phyloP scores from a whole-genome alignment of 176 grass and related monocot genomes.

The Oryza coarctata region DNA sequence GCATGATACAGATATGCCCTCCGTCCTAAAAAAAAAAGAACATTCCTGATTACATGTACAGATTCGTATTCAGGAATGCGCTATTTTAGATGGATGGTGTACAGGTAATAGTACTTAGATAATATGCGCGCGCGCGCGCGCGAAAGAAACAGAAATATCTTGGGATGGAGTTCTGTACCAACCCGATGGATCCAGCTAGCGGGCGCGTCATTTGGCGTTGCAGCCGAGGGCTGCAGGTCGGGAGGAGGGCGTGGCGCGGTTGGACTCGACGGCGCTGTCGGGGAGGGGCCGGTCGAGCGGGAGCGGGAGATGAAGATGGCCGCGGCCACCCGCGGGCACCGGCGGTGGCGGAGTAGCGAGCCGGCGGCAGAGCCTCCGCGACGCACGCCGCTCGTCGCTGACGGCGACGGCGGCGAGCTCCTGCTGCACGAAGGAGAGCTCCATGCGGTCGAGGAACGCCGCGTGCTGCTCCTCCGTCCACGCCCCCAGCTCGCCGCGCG shows the following conservation, averaged over 20 bases:
- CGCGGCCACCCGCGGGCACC: not conserved
- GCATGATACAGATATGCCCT: too few species aligned
- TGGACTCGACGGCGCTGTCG: slow-evolving; percentile 90
- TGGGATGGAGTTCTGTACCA: not conserved
- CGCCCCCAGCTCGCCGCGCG: not conserved
- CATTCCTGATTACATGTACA: too few species aligned
- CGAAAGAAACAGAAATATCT: not conserved
- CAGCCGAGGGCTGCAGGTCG: not conserved
- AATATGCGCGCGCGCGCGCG: too few species aligned
- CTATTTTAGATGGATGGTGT: too few species aligned
- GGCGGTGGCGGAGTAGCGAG: not conserved
- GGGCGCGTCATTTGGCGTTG: slow-evolving; percentile 18
- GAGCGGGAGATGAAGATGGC: slow-evolving; percentile 12
- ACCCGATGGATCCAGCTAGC: slow-evolving; percentile 1
- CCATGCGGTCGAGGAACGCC: slow-evolving; percentile 79
- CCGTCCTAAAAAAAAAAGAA: too few species aligned
- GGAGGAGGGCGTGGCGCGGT: slow-evolving; percentile 31
- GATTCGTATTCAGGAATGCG: too few species aligned
- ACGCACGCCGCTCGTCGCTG: slow-evolving; percentile 37
- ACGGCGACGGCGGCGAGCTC: slow-evolving; percentile 33
- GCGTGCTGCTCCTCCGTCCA: slow-evolving; percentile 95
- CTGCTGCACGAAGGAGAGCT: slow-evolving; percentile 72
- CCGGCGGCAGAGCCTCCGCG: slow-evolving; percentile 26
- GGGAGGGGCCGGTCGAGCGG: slow-evolving; percentile 69
- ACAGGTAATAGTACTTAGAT: too few species aligned